Base-by-base conservation (phyloP, 2,329 filamentous ascomycete genomes). In the Neocucurbitaria cava region DNA sequence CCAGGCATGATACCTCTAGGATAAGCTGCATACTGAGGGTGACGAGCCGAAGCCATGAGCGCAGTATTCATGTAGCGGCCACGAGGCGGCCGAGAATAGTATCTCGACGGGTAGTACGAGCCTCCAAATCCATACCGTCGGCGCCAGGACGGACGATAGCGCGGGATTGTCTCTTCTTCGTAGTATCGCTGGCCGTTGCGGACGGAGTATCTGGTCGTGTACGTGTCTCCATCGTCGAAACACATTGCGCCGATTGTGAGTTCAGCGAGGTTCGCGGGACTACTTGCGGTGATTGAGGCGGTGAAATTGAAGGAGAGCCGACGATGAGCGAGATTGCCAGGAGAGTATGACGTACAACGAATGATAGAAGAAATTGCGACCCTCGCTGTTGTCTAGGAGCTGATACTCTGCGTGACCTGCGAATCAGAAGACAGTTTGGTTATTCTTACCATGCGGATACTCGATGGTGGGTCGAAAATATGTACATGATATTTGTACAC, bases 81-180 rank as follows among this genome's bases (percentile, higher is more conserved):
- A 35, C 23, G 17, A 20, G 63, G 69, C 17, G 58, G 52, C 9
- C 58, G 56, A 46, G 40, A 13, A 44, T 71, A 72, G 59, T 72
- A 72, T 18, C 56, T 56, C 3, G 62, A 50, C 15, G 69, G 69
- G 46, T 71, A 72, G 58, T 72, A 72, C 3, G 64, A 49, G 28
- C 61, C 60, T 20, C 64, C 58, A 8, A 62, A 31, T 10, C 62
- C 69, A 42, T 62, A 56, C 20, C 54, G 59, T 28, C 64, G 64
- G 18, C 58, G 68, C 52, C 58, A 58, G 36, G 58, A 43, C 54
- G 61, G 61, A 49, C 56, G 56, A 42, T 53, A 38, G 39, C 56
- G 49, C 13, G 64, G 31, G 5, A 35, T 5, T 17, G 31, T 46
- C 21, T 43, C 46, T 40, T 58, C 45, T 10, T 61, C 58, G 7